Conservation (phyloP, 352 stramenopile genomes). For the Pythium volutum region DNA sequence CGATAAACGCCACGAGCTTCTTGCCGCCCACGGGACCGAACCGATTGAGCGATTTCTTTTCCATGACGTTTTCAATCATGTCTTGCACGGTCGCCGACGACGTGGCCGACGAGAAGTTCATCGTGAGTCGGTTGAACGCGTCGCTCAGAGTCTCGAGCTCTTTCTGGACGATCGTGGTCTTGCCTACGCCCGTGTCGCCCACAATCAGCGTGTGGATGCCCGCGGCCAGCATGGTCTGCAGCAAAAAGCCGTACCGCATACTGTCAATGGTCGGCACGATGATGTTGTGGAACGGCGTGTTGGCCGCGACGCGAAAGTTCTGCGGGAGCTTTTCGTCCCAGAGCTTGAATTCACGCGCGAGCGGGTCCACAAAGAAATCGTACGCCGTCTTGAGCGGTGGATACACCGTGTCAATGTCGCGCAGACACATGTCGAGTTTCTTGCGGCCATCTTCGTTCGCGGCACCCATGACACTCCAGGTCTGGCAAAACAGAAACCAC, state of each 20-base stretch:
- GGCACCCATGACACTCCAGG: conserved; percentile 83
- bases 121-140: conserved; percentile 68
- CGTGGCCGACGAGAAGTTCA: conserved; percentile 91
- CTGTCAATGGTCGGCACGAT: conserved; percentile 87
- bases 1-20: conserved; percentile 90
- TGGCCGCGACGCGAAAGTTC: conserved; percentile 68
- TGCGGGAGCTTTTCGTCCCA: conserved; percentile 81
- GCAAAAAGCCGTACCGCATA: conserved; percentile 74
- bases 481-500: conserved; percentile 85
- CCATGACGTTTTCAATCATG: conserved; percentile 90
- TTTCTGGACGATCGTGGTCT: conserved; percentile 83
- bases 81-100: conserved; percentile 85
- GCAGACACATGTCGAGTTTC: conserved; percentile 84
- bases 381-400: conserved; percentile 91
- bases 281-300: conserved; percentile 83
- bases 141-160: conserved; percentile 82
- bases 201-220: conserved; percentile 86
- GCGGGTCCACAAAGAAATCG: conserved; percentile 90
- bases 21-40: conserved; percentile 87
- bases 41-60: conserved; percentile 87
- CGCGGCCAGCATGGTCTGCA: conserved; percentile 72
- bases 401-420: conserved; percentile 92
- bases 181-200: conserved; percentile 88
- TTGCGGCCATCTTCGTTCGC: conserved; percentile 84
- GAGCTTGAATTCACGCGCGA: conserved; percentile 73